These are phyloP conservation scores for Buddleja alternifolia DNA, from an alignment of 257 asterid genomes.

Conservation along the genomic window DNA sequence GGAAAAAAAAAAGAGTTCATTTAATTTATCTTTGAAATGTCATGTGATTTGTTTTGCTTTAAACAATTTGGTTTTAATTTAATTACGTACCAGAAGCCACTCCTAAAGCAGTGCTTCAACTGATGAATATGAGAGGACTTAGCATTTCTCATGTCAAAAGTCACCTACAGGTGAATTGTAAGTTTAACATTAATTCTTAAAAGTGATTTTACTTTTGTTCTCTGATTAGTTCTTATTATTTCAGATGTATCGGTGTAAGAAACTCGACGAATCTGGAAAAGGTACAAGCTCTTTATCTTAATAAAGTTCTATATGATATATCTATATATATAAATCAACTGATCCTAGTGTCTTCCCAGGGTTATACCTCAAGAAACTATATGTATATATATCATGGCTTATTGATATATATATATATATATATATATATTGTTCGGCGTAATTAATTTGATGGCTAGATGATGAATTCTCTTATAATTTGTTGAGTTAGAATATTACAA, in stretches of 20 bases:
- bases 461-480: no score
- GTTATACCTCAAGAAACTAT: no score
- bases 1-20: background rate
- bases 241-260: conserved; percentile 94
- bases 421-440: no score
- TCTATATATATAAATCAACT: no score
- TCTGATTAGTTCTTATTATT: background rate
- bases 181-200: background rate
- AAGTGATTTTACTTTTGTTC: background rate
- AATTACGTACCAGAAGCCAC: conserved; percentile 70
- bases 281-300: no score
- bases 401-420: background rate
- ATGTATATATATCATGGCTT: no score
- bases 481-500: no score
- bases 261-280: conserved; percentile 85
- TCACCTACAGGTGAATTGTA: conserved; percentile 85
- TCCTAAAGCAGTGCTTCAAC: conserved; percentile 87
- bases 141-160: conserved; percentile 96
- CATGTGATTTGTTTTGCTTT: background rate
- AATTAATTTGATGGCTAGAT: no score
- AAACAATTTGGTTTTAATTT: background rate
- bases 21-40: background rate
- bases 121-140: conserved; percentile 87
- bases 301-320: no score
- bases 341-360: no score